Conservation (phyloP, 2,329 filamentous ascomycete species). For the Fusarium scirpi region DNA sequence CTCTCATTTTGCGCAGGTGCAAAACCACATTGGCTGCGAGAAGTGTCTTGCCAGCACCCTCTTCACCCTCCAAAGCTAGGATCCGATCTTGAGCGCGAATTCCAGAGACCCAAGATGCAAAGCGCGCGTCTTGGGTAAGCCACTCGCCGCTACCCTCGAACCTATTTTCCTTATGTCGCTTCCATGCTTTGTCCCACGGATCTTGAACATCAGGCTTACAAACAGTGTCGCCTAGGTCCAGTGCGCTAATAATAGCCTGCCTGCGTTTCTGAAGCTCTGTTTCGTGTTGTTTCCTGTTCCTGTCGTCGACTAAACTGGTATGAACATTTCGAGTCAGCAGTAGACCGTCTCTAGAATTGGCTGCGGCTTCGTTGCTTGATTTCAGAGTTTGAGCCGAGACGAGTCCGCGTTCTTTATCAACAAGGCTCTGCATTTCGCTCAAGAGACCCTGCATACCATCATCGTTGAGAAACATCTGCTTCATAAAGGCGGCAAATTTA, state of each 20-base stretch:
- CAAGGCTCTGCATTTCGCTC: background rate
- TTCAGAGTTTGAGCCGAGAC: background rate
- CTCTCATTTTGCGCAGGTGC: background rate
- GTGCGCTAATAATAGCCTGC: fast-evolving
- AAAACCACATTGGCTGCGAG: background rate
- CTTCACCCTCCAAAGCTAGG: background rate
- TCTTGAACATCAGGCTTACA: background rate
- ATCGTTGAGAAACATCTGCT: conserved; percentile 7
- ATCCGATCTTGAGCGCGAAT: background rate
- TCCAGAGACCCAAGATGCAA: background rate
- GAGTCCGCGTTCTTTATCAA: background rate
- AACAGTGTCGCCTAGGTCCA: background rate
- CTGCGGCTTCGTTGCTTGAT: background rate
- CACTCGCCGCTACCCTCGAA: background rate
- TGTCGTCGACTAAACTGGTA: background rate
- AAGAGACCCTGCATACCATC: background rate
- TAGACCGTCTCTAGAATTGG: background rate
- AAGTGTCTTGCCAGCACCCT: conserved; percentile 1
- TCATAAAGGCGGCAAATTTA: conserved; percentile 2
- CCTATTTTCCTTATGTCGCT: background rate
- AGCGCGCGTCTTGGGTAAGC: background rate
- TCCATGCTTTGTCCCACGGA: background rate
- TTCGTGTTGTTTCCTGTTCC: conserved; percentile 1
- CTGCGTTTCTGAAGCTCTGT: background rate
- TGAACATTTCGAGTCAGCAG: background rate